phyloP scores from a whole-genome alignment of 164 flowering plant genomes.

The Piper betle region DNA sequence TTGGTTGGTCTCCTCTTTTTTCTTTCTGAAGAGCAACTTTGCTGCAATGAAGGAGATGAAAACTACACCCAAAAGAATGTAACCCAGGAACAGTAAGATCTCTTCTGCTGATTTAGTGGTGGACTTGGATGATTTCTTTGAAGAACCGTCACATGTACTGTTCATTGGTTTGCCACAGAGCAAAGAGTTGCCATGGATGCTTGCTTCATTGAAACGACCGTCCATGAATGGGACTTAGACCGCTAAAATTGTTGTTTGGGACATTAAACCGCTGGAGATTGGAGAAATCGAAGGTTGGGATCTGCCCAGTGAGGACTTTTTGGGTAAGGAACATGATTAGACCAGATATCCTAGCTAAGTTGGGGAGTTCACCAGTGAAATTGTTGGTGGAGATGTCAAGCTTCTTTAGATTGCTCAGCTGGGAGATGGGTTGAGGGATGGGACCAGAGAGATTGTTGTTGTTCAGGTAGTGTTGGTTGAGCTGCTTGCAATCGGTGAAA shows the following conservation, averaged over 20 bases:
- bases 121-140: conserved; percentile 13
- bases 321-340: conserved; percentile 27
- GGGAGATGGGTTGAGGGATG: conserved; percentile 25
- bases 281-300: conserved; percentile 34
- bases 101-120: conserved; percentile 8
- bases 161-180: conserved; percentile 39
- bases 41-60: conserved; percentile 12
- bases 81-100: conserved; percentile 38
- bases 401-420: conserved; percentile 24
- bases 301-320: conserved; percentile 25
- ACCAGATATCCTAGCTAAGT: conserved; percentile 31
- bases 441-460: conserved; percentile 26
- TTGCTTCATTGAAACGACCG: conserved; percentile 11
- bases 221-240: conserved; percentile 27
- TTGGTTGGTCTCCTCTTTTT: conserved; percentile 10
- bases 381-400: conserved; percentile 30
- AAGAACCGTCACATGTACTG: conserved; percentile 14
- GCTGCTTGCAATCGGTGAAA: conserved; percentile 28
- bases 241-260: conserved; percentile 37
- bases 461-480: conserved; percentile 24
- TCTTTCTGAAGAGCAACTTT: conserved; percentile 13
- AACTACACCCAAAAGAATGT: conserved; percentile 18
- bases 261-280: conserved; percentile 31
- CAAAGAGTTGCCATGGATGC: conserved; percentile 27
- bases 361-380: conserved; percentile 35